Base-by-base conservation (phyloP, 2,329 filamentous ascomycete species). In the Ceratocystis huliohia region DNA sequence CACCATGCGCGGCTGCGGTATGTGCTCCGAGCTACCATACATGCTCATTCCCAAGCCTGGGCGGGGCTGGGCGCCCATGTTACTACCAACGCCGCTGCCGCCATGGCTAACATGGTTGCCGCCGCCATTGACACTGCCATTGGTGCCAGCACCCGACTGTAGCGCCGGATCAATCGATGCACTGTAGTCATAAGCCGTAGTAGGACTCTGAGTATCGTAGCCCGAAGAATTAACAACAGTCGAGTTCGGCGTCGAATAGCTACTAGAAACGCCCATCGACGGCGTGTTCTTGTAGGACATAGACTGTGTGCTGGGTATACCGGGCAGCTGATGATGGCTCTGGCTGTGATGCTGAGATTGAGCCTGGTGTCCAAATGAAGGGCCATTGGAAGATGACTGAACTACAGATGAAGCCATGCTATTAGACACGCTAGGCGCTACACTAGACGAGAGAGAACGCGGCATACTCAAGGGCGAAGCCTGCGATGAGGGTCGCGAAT, bases 121-220 rank as follows among this genome's bases (percentile, higher is more conserved):
- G 6, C 30, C 6, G 30, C 22, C 53, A 22, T 28, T 28, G 8
- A 37, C 20, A 20, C 17, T 41, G n/a, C 50, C 50, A 20, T 57
- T 57, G 25, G 61, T 50, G 61, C 61, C 44, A 28, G 61, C 44
- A 30, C 48, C 48, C 13, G 53, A 56, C 68, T 85, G 82, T 69
- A 88, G 77, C 13, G 84, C 81, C 69, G 86, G 85, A 73, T 89
- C 87, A 71, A 88, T 82, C 67, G 84, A 77, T 67, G 80, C 74
- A 68, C 78, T 75, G 74, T 84, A 84, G 66, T 85, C 82, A 74
- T 69, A 80, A 79, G 67, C 69, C 22, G 64, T 61, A 22, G 57
- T 37, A 4, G 66, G 66, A 17, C 66, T 68, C 41, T 68, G 63
- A 2, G 66, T 64, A 13, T 68, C 66, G 61, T 68, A 68, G 63